Evolutionary conservation across 352 stramenopile genomes (phyloP).

Genomic region (Phytophthora megakarya): DNA sequence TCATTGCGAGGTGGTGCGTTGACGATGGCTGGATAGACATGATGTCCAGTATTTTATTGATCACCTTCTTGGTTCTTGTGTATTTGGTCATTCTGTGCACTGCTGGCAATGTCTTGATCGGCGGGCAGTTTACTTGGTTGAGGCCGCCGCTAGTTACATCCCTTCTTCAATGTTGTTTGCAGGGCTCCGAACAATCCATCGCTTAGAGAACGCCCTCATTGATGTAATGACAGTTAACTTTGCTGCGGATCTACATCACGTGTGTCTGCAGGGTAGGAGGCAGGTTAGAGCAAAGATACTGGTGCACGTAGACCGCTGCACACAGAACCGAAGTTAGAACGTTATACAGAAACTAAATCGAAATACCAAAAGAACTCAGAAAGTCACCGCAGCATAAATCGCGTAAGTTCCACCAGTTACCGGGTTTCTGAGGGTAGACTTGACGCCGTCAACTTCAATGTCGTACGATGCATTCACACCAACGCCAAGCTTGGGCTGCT

Average conservation of each 20-base stretch:
- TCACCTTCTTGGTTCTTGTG: slow-evolving; percentile 1
- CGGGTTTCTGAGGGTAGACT: not conserved
- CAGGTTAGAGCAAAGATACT: slow-evolving; percentile 4
- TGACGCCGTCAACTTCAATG: not conserved
- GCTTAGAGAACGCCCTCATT: not conserved
- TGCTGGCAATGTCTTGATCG: not conserved
- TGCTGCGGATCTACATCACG: slow-evolving; percentile 5
- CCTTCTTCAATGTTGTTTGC: slow-evolving; percentile 14
- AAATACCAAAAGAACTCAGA: slow-evolving; percentile 3
- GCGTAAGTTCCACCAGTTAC: not conserved
- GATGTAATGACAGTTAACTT: not conserved
- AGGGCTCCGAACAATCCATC: slow-evolving; percentile 3
- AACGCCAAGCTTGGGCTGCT: not conserved
- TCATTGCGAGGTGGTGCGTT: not conserved
- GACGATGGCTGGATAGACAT: slow-evolving; percentile 10
- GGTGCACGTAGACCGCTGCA: not conserved
- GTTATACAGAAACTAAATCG: slow-evolving; percentile 8
- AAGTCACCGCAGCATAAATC: slow-evolving; percentile 7
- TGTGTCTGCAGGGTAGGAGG: slow-evolving; percentile 6
- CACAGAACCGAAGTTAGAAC: not conserved
- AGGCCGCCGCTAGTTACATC: not conserved
- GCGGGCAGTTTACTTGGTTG: slow-evolving; percentile 4
- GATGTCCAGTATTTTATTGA: slow-evolving; percentile 13
- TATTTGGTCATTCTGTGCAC: slow-evolving; percentile 9
- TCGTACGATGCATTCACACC: not conserved